phyloP scores from a whole-genome alignment of 1,284 basidiomycete species.

The Wallemia ichthyophaga region DNA sequence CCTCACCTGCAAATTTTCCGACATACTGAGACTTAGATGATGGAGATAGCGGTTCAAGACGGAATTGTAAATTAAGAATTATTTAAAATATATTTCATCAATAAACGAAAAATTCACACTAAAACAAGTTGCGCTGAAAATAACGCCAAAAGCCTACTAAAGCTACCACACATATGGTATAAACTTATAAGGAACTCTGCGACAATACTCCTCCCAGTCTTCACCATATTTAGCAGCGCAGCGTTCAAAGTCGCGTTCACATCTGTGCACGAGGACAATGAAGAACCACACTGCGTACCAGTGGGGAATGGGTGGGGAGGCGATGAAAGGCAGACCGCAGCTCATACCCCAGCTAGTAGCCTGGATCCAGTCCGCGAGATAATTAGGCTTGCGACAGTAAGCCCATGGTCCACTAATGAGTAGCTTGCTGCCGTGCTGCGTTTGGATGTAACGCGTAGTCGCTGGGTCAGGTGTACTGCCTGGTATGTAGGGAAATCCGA shows the following conservation, averaged over 20 bases:
- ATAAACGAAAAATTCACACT: too few relatives aligned
- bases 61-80: too few relatives aligned
- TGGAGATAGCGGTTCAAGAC: too few relatives aligned
- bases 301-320: slow-evolving; percentile 53
- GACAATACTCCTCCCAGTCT: slow-evolving; percentile 73
- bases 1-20: too few relatives aligned
- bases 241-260: slow-evolving; percentile 69
- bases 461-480: slow-evolving; percentile 36
- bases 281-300: slow-evolving; percentile 88
- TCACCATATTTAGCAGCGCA: slow-evolving; percentile 70
- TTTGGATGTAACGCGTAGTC: slow-evolving; percentile 75
- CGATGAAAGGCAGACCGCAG: slow-evolving; percentile 28
- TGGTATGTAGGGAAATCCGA: slow-evolving; percentile 80
- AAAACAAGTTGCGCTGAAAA: too few relatives aligned
- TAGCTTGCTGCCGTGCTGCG: slow-evolving; percentile 45
- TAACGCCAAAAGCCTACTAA: too few relatives aligned
- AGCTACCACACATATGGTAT: background rate
- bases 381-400: slow-evolving; percentile 70
- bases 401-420: slow-evolving; percentile 26
- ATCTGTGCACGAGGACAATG: slow-evolving; percentile 57
- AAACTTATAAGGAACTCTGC: slow-evolving; percentile 9
- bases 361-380: slow-evolving; percentile 27
- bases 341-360: slow-evolving; percentile 59
- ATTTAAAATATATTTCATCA: too few relatives aligned
- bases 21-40: too few relatives aligned